Conservation (phyloP, 345 rosid genomes). For the Pistacia vera region DNA sequence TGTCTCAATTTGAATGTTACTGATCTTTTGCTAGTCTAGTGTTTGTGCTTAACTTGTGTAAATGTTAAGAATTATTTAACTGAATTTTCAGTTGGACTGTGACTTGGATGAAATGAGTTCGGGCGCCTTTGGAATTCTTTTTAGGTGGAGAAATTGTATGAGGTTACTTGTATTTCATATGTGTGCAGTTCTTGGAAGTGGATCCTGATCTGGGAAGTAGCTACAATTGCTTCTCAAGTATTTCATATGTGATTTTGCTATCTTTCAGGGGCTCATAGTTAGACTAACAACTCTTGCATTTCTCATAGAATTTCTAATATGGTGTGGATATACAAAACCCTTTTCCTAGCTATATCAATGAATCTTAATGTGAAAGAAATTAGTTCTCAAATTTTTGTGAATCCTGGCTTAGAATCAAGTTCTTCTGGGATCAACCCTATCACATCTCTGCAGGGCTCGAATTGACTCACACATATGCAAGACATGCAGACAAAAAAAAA, state of each 20-base stretch:
- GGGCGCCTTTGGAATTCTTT: too few relatives aligned
- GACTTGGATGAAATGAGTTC: too few relatives aligned
- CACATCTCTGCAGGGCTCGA: slow-evolving; percentile 74
- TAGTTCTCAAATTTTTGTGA: neutral
- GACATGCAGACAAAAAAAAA: slow-evolving; percentile 86
- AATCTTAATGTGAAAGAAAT: neutral
- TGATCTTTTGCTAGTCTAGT: neutral
- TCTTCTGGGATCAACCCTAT: neutral
- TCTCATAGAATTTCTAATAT: neutral
- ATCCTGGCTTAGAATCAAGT: neutral
- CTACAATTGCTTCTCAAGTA: too few relatives aligned
- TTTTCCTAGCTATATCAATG: neutral
- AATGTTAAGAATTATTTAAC: too few relatives aligned
- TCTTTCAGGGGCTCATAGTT: neutral
- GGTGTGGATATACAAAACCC: neutral
- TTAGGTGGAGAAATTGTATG: too few relatives aligned
- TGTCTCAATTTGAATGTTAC: neutral
- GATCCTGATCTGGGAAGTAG: slow-evolving; percentile 51
- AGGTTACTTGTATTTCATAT: neutral
- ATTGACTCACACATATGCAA: slow-evolving; percentile 97
- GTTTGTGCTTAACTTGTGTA: neutral
- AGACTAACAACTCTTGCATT: neutral
- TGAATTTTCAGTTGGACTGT: too few relatives aligned
- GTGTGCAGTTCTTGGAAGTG: slow-evolving; percentile 85
- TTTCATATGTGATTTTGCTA: neutral